Base-by-base conservation (phyloP, 1,139 yeast species). In the Suhomyces anneliseae region DNA sequence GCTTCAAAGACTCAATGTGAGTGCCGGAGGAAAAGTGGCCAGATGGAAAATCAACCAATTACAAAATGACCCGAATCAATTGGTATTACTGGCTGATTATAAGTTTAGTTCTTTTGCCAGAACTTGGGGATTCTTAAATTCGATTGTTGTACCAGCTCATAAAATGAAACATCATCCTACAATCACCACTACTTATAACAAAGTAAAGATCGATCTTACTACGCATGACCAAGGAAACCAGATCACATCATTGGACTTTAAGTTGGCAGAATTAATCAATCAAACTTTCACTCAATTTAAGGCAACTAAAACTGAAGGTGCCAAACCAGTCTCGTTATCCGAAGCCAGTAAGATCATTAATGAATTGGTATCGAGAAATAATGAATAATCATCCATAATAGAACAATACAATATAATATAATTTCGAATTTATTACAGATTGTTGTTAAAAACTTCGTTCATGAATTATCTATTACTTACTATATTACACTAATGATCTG, bases 151-250 rank as follows among this genome's bases (percentile, higher is more conserved):
- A 66, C 68, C 81, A 40, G 77, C 90, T 1, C 87, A 86, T 58
- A 57, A 69, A 1, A 65, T 71, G 57, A 85, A 82, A 27, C 96
- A 89, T 57, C 96, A 89, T 60, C 95, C 96, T 0, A 81, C 82
- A 0, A 81, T 86, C 5, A 70, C 70, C 1, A 85, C 85, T 2
- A 75, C 82, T 0, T 88, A 87, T 59, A 87, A 83, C 55, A 65
- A 69, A 38, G 89, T 87, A 0, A 69, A 70, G 11, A 56, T 88
- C 4, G 71, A 74, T 31, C 64, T 87, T 38, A 79, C 85, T 4
- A 88, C 95, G 0, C 95, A 88, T 58, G 96, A 88, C 58, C 69
- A 74, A 0, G 72, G 69, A 0, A 73, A 74, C 37, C 78, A 78
- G 5, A 61, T 88, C 12, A 79, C 88, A 6, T 74, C 76, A 14